Evolutionary conservation across 192 early-diverging fungal genomes (phyloP).

Genomic region (Chytriomyces sp.): DNA sequence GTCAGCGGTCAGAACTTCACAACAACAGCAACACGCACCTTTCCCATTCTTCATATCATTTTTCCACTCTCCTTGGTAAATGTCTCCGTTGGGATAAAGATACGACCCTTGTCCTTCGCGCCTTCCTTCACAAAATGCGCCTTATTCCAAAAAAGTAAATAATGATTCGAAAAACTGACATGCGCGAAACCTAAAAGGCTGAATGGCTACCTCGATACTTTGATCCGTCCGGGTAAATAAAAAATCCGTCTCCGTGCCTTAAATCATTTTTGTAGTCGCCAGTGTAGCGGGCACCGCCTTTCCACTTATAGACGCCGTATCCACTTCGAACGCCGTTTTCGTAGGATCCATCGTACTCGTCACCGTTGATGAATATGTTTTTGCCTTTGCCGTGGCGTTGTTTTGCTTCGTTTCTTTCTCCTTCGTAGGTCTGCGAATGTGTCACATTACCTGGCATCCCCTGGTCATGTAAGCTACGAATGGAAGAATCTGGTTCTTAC

Average conservation of each 20-base stretch:
- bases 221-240: conserved; percentile 63
- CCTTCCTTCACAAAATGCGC: conserved; percentile 54
- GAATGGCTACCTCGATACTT: conserved; percentile 53
- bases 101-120: conserved; percentile 58
- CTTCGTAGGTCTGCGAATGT: conserved; percentile 56
- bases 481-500: conserved; percentile 26
- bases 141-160: conserved; percentile 33
- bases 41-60: conserved; percentile 61
- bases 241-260: conserved; percentile 53
- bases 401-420: conserved; percentile 55
- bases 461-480: neutral
- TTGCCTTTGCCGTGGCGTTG: conserved; percentile 64
- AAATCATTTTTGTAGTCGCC: conserved; percentile 57
- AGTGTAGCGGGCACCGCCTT: conserved; percentile 54
- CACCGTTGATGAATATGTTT: conserved; percentile 64
- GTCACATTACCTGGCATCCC: neutral
- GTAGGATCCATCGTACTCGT: conserved; percentile 59
- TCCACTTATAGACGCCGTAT: conserved; percentile 59
- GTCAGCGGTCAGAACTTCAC: too few relatives aligned
- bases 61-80: conserved; percentile 58
- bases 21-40: conserved; percentile 43
- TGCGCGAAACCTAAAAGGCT: neutral
- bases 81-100: conserved; percentile 61
- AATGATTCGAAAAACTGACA: neutral
- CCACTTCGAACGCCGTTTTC: conserved; percentile 50